Base-by-base conservation (phyloP, 2,329 filamentous ascomycete genomes). In the Verticillium nubilum region DNA sequence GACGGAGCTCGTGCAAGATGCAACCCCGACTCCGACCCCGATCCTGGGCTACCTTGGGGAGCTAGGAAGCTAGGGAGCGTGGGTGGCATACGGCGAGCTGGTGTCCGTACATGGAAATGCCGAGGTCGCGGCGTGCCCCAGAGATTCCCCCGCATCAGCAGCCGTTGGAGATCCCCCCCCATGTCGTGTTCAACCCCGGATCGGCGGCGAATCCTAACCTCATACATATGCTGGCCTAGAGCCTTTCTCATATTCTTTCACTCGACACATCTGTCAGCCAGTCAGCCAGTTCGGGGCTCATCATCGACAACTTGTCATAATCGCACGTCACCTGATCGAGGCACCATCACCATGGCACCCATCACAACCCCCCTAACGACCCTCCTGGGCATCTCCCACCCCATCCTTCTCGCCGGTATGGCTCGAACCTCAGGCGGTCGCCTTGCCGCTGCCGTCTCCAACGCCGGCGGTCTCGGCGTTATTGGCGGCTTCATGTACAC, bases 331-430 rank as follows among this genome's bases (percentile, higher is more conserved):
- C 42, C n/a, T 7, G n/a, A 23, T 25, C 19, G 42, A 19, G 42
- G n/a, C n/a, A 55, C 25, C 5, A 28, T 35, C n/a, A 31, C 53
- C 29, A 55, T 31, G 53, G 52, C 52, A 7, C 80, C 86, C 61
- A 88, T 95, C 67, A 85, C 84, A 60, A 96, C 92, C 12, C 90
- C 91, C 2, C 83, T 96, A 37, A 93, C 89, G 64, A 80, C 80
- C 58, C 86, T 97, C 57, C 84, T 97, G 57, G 85, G 86, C 26
- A 97, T 97, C 75, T 80, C 88, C 66, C 92, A 97, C 76, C 94
- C 94, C 47, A 88, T 98, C 73, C 79, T 97, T 66, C 90, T 97
- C 23, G 94, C 94, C 33, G 94, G 94, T 68, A 98, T 98, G 94
- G 93, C 94, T 2, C 86, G 90, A 63, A 91, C 90, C 10, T 93